These are phyloP conservation scores for Aspergillus egyptiacus DNA, from an alignment of 495 filamentous ascomycete species.

Conservation along the genomic window DNA sequence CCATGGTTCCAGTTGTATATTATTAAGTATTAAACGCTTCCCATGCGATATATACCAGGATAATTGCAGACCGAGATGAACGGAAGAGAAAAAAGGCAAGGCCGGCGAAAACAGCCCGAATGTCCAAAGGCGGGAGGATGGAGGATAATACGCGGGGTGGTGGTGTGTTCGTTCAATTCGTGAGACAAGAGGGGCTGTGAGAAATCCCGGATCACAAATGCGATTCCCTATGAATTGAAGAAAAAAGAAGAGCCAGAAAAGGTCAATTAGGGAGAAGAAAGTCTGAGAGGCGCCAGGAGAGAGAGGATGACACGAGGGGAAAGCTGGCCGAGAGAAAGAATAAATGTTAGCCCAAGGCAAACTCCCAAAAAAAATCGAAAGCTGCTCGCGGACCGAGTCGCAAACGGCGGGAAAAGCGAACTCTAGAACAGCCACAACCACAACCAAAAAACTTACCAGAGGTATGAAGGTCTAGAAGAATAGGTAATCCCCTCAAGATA, in stretches of 20 bases:
- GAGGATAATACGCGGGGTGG: constrained; percentile 2
- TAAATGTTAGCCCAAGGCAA: background rate
- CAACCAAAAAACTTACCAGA: too few species aligned
- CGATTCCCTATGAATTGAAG: background rate
- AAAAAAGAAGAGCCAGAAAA: background rate
- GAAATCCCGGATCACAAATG: constrained; percentile 7
- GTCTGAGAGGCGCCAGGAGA: background rate
- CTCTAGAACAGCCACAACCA: too few species aligned
- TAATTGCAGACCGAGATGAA: constrained; percentile 4
- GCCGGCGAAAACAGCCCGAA: constrained; percentile 12
- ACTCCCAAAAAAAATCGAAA: background rate
- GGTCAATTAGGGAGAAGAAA: constrained; percentile 1
- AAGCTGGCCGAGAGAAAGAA: background rate
- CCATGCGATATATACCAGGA: constrained; percentile 18
- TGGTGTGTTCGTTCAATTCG: constrained; percentile 9
- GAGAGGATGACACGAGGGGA: background rate
- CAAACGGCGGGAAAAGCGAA: too few species aligned
- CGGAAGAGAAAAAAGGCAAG: constrained; percentile 1
- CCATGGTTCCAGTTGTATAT: constrained; percentile 31
- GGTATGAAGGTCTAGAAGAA: constrained; percentile 5
- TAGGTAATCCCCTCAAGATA: constrained; percentile 2
- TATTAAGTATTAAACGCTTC: constrained; percentile 24
- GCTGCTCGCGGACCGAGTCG: constrained; percentile 3
- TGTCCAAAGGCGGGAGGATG: background rate
- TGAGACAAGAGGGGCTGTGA: constrained; percentile 12